phyloP scores from a whole-genome alignment of 1,139 yeast genomes.

The Candida sanyaensis region DNA sequence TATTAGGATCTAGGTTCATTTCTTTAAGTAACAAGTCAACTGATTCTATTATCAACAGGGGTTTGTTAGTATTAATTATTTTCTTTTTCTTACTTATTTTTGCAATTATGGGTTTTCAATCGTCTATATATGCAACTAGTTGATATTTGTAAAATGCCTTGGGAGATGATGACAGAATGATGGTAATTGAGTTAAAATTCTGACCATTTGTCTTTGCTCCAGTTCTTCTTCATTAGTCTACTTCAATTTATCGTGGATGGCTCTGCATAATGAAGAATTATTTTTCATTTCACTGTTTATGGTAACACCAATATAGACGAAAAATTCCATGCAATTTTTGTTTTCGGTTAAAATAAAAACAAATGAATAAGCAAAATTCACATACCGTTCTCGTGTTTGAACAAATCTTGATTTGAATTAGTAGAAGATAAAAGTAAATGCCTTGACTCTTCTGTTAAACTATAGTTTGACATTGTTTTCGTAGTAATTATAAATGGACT shows the following conservation, averaged over 20 bases:
- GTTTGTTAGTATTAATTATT: constrained; percentile 12
- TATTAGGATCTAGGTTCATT: constrained; percentile 20
- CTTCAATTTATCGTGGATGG: neutral
- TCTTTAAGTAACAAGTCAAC: constrained; percentile 30
- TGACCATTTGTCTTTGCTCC: too few relatives aligned
- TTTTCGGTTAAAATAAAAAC: constrained; percentile 2
- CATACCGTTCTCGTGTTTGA: constrained; percentile 33
- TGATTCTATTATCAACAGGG: constrained; percentile 19
- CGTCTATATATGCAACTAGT: neutral
- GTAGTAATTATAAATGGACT: neutral
- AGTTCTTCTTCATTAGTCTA: neutral
- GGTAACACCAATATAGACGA: neutral
- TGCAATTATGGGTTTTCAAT: neutral
- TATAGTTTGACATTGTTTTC: neutral
- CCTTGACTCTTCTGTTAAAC: constrained; percentile 12
- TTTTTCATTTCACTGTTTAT: neutral
- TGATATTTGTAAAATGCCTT: neutral
- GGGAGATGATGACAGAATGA: neutral
- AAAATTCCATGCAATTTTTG: neutral
- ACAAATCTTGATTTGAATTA: constrained; percentile 18
- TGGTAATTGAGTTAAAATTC: neutral
- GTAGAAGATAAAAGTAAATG: constrained; percentile 11
- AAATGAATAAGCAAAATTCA: constrained; percentile 6
- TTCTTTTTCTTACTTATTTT: neutral
- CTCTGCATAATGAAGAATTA: neutral